Conservation (phyloP, 176 grass and related monocot species). For the Tuctoria greenei region DNA sequence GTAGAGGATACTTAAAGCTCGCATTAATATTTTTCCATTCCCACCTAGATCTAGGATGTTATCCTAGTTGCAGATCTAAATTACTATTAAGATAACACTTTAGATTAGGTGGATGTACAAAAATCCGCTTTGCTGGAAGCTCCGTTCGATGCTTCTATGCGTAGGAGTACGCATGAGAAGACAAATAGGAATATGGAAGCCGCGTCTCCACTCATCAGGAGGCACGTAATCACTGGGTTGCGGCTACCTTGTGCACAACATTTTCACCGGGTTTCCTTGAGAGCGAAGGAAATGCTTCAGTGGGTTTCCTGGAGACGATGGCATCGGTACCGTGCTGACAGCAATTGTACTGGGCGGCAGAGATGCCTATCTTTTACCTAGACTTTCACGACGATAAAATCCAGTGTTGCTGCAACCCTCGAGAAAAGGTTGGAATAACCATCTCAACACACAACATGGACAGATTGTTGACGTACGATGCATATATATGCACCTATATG, state of each 20-base stretch:
- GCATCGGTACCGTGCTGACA: not conserved
- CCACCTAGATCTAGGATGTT: no score
- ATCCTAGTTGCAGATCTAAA: no score
- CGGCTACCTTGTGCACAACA: not conserved
- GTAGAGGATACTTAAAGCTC: no score
- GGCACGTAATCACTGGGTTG: not conserved
- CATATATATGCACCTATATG: not conserved
- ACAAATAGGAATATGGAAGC: no score
- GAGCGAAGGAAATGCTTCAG: not conserved
- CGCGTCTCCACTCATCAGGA: no score
- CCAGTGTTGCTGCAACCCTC: not conserved
- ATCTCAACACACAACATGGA: not conserved
- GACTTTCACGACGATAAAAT: not conserved
- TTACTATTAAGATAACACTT: no score
- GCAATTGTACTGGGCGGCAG: not conserved
- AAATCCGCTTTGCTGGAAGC: no score
- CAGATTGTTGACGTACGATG: not conserved
- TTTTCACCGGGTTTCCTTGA: not conserved
- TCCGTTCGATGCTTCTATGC: no score
- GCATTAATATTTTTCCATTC: no score
- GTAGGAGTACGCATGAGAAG: no score
- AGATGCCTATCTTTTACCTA: slow-evolving; percentile 8
- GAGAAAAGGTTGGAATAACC: not conserved
- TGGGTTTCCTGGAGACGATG: not conserved
- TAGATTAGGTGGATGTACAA: no score